Evolutionary conservation across 176 grass and related monocot genomes (phyloP), one percentile per base, ranked within the genome.

Genomic region (Eragrostis curvula): DNA sequence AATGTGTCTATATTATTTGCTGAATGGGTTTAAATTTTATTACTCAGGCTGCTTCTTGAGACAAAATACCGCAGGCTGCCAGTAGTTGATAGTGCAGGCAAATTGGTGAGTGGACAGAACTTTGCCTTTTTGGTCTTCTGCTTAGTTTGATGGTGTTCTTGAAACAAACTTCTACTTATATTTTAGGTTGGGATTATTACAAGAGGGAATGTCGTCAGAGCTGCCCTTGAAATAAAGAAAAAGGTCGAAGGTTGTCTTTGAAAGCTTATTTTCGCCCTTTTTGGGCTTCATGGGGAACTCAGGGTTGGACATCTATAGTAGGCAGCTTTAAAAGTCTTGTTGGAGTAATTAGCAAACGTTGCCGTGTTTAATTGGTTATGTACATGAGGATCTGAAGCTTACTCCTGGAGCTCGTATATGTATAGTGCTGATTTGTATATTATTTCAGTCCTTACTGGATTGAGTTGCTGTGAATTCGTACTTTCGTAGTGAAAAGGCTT

Each of bases 1-100:
- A 51, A 2, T 12, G 49, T 51, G 16, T 51, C 14, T 51, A 20
- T 16, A 53, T 17, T 53, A 53, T 53, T 53, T 1, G 5, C 51
- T 20, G 51, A 53, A 53, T 20, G 18, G 6, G 51, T 20, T 21
- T 53, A 53, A 20, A 53, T 21, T 53, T 53, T 53, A 18, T 53
- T 53, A 8, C 6, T 16, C 51, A 53, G 51, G 92, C 71, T 91
- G 83, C 82, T 94, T 16, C 92, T 94, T 66, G 92, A 84, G 80
- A 94, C 92, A 10, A 94, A 79, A 24, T 79, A 79, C 77, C 77
- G 77, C 46, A 79, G 77, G 23, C 39, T 79, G 0, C 61, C 77
- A 51, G 61, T 79, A 39, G 61, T 79, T 52, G 77, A 79, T 21
- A 79, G 61, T 62, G 36, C 3, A 5, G 77, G 77, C 11, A 66